A percentile compares a stretch with the other conserved stretches of the same genome.
These are phyloP conservation scores for Cercospora sp. DNA, from an alignment of 2,329 filamentous ascomycete species.

Conservation along the genomic window DNA sequence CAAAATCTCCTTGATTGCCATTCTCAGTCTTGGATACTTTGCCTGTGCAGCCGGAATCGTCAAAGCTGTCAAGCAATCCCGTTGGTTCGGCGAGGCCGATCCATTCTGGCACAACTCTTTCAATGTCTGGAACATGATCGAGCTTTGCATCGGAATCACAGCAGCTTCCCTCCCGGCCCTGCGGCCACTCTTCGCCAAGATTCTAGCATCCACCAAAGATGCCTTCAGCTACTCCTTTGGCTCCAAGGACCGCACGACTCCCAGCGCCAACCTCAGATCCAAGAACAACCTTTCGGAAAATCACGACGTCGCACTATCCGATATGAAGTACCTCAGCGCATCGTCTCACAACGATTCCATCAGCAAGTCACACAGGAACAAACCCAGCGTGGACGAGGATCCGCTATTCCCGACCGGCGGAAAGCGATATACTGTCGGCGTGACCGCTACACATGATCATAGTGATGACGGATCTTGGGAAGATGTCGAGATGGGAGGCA, in stretches of 20 bases:
- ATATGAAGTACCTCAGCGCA: conserved; percentile 13
- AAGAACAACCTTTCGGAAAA: not conserved
- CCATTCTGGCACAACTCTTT: conserved; percentile 44
- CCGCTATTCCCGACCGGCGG: not conserved
- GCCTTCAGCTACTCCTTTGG: conserved; percentile 11
- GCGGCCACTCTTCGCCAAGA: conserved; percentile 27
- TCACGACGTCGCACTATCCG: conserved; percentile 9
- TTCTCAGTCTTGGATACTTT: conserved; percentile 45
- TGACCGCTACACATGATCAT: conserved; percentile 16
- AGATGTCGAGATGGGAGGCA: conserved; percentile 8
- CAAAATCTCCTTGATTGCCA: conserved; percentile 42
- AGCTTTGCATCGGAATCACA: conserved; percentile 49
- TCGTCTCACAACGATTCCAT: conserved; percentile 8
- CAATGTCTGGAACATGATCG: conserved; percentile 50
- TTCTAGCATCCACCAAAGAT: conserved; percentile 23
- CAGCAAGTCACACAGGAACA: conserved; percentile 12
- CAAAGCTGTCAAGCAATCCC: conserved; percentile 45
- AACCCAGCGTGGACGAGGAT: conserved; percentile 1
- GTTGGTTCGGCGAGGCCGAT: conserved; percentile 41
- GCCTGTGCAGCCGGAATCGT: conserved; percentile 48
- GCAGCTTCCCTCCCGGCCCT: conserved; percentile 49
- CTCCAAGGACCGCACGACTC: conserved; percentile 9
- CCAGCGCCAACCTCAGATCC: conserved; percentile 9
- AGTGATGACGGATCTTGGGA: conserved; percentile 22
- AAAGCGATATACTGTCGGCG: conserved; percentile 16